Evolutionary conservation across 352 stramenopile species (phyloP).

Genomic region (Peronospora farinosa): DNA sequence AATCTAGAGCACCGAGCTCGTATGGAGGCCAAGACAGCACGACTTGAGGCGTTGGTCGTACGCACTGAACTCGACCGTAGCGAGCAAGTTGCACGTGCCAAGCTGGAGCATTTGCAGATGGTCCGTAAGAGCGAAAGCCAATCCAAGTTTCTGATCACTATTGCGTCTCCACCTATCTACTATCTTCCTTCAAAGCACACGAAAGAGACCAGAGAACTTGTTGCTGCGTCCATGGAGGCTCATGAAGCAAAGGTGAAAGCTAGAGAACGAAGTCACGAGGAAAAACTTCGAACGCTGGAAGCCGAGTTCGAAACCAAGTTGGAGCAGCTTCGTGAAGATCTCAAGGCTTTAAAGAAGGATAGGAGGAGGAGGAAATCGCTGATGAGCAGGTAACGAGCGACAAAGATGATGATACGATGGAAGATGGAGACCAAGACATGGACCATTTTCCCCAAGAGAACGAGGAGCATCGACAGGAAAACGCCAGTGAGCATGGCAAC

Average conservation of each 20-base stretch:
- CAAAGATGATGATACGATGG: conserved; percentile 17
- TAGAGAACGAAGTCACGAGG: conserved; percentile 35
- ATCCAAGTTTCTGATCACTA: conserved; percentile 62
- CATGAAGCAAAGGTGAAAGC: conserved; percentile 55
- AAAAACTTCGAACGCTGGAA: conserved; percentile 48
- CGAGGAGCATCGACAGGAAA: conserved; percentile 1
- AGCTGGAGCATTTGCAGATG: conserved; percentile 56
- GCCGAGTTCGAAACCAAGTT: conserved; percentile 42
- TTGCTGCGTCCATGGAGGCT: conserved; percentile 62
- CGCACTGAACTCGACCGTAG: conserved; percentile 45
- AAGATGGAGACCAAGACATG: conserved; percentile 20
- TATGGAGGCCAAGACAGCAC: conserved; percentile 28
- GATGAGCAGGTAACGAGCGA: conserved; percentile 10
- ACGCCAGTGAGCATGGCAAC: neutral
- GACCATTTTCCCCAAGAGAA: conserved; percentile 2
- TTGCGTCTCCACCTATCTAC: conserved; percentile 60
- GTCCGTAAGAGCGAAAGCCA: conserved; percentile 36
- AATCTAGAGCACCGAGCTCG: conserved; percentile 40
- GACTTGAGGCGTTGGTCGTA: conserved; percentile 41
- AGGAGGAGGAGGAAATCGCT: conserved; percentile 5
- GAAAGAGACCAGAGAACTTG: conserved; percentile 68
- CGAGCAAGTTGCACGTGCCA: conserved; percentile 45
- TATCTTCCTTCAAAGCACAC: conserved; percentile 71
- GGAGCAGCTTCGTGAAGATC: conserved; percentile 37
- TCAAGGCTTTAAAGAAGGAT: conserved; percentile 31